Conservation (phyloP, 2,329 filamentous ascomycete genomes). For the Beauveria pseudobassiana region DNA sequence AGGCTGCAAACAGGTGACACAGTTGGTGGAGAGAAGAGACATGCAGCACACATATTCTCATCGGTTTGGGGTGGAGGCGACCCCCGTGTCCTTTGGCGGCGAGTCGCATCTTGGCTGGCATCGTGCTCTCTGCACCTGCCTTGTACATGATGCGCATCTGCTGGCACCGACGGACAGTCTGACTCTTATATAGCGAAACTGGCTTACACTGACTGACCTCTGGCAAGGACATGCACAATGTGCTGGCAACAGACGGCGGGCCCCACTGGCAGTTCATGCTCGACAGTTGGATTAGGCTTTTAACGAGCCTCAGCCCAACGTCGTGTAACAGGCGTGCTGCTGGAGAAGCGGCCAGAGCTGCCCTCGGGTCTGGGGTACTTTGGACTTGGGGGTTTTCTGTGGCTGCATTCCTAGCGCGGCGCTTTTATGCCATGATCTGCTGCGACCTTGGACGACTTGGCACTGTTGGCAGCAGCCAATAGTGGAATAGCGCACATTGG, state of each 20-base stretch:
- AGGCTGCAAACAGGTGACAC: constrained; percentile 8
- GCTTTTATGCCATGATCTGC: background rate
- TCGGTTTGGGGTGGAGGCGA: background rate
- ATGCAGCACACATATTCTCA: constrained; percentile 7
- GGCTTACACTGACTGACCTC: background rate
- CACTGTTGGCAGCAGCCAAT: background rate
- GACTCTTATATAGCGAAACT: constrained; percentile 1
- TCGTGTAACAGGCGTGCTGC: background rate
- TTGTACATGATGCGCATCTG: background rate
- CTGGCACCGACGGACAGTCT: background rate
- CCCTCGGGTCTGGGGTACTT: background rate
- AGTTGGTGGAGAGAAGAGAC: constrained; percentile 8
- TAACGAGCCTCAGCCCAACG: constrained; percentile 3
- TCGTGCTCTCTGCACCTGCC: background rate
- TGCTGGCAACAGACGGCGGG: background rate
- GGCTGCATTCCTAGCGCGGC: background rate
- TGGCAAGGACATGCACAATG: background rate
- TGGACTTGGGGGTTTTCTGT: background rate
- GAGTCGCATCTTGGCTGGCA: background rate
- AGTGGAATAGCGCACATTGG: background rate
- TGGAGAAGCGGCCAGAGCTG: background rate
- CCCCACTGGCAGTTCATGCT: background rate
- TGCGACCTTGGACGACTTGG: background rate
- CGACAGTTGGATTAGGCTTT: constrained; percentile 1
- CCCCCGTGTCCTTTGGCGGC: background rate